phyloP scores from a whole-genome alignment of 1,139 yeast species.

The Wickerhamomyces sp. region DNA sequence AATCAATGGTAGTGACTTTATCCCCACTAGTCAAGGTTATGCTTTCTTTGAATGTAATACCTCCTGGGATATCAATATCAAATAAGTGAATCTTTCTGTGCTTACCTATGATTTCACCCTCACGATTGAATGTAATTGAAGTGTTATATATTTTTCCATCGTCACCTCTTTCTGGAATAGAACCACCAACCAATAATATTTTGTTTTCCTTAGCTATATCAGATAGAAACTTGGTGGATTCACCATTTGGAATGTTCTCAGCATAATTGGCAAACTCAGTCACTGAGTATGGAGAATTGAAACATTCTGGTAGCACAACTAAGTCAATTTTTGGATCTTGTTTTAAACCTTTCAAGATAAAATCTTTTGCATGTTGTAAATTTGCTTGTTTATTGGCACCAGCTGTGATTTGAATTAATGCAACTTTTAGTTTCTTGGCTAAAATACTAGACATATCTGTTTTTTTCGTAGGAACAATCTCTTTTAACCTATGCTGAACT shows the following conservation, averaged over 20 bases:
- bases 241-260: slow-evolving; percentile 64
- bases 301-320: slow-evolving; percentile 63
- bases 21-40: slow-evolving; percentile 71
- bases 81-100: slow-evolving; percentile 89
- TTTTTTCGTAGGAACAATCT: too few species aligned
- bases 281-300: slow-evolving; percentile 92
- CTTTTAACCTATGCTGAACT: too few species aligned
- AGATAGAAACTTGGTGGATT: slow-evolving; percentile 59
- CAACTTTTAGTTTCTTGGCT: slow-evolving; percentile 47
- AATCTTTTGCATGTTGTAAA: slow-evolving; percentile 49
- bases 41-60: slow-evolving; percentile 83
- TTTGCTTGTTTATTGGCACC: slow-evolving; percentile 66
- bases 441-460: slow-evolving; percentile 18
- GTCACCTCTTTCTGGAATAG: slow-evolving; percentile 71
- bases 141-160: slow-evolving; percentile 69
- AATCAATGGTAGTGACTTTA: slow-evolving; percentile 67
- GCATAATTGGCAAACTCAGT: slow-evolving; percentile 83
- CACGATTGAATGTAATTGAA: slow-evolving; percentile 65
- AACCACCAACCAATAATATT: slow-evolving; percentile 78
- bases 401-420: slow-evolving; percentile 73
- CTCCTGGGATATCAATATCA: slow-evolving; percentile 88
- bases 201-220: slow-evolving; percentile 57
- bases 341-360: slow-evolving; percentile 47
- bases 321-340: slow-evolving; percentile 41
- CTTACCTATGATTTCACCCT: slow-evolving; percentile 73